phyloP scores from a whole-genome alignment of 192 early-diverging fungal species.

The Entomortierella lignicola region DNA sequence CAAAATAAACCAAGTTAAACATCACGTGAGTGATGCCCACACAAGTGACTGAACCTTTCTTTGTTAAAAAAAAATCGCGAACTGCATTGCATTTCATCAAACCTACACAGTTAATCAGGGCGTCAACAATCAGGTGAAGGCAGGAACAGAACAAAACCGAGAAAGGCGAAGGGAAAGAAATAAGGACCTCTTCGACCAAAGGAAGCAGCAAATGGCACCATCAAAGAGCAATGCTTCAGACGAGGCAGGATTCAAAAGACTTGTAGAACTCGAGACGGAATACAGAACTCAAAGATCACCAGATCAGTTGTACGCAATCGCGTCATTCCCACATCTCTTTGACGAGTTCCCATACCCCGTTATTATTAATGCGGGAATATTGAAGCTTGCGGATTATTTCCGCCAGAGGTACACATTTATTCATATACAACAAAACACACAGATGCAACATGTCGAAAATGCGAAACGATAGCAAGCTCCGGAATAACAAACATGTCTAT shows the following conservation, averaged over 20 bases:
- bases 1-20: too few species aligned
- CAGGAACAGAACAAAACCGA: too few species aligned
- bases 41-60: too few species aligned
- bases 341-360: conserved; percentile 58
- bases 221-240: conserved; percentile 9
- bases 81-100: too few species aligned
- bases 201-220: conserved; percentile 13
- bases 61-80: too few species aligned
- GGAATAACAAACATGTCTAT: too few species aligned
- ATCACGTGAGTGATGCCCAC: too few species aligned
- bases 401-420: conserved; percentile 44
- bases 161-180: background rate
- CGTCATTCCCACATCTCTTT: conserved; percentile 56
- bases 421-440: background rate
- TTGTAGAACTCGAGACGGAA: conserved; percentile 44
- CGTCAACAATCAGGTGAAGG: too few species aligned
- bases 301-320: conserved; percentile 57
- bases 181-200: background rate
- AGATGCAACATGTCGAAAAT: too few species aligned
- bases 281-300: conserved; percentile 39
- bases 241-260: conserved; percentile 38
- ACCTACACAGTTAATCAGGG: too few species aligned
- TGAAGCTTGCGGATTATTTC: conserved; percentile 65
- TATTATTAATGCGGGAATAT: conserved; percentile 59
- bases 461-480: too few species aligned